Evolutionary conservation across 257 asterid genomes (phyloP).

Genomic region (Nicotiana paniculata): DNA sequence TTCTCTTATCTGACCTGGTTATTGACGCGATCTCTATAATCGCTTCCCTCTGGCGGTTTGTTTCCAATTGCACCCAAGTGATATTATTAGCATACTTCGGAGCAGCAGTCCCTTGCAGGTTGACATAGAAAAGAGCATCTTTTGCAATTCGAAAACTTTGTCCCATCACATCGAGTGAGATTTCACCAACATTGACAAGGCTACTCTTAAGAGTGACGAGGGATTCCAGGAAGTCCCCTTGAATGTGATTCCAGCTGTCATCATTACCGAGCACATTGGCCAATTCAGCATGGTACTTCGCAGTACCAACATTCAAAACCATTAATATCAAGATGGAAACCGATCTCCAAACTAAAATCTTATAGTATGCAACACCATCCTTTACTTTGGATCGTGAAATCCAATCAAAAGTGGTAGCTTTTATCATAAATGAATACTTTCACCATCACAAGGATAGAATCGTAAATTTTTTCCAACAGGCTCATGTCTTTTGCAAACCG

Average conservation of each 20-base stretch:
- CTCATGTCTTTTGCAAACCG: neutral
- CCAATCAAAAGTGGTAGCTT: constrained; percentile 24
- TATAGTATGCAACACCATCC: constrained; percentile 16
- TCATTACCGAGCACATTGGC: neutral
- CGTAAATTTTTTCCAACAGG: neutral
- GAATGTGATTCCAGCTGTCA: no score
- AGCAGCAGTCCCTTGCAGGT: neutral
- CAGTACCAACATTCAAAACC: constrained; percentile 29
- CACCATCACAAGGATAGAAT: constrained; percentile 12
- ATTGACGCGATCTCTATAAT: no score
- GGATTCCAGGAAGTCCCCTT: no score
- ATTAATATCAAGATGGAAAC: constrained; percentile 30
- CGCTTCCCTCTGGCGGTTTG: constrained; percentile 11
- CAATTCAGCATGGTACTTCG: constrained; percentile 8
- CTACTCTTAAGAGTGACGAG: no score
- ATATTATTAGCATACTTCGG: constrained; percentile 22
- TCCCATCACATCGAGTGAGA: constrained; percentile 7
- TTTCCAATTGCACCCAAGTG: constrained; percentile 24
- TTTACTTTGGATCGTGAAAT: constrained; percentile 1
- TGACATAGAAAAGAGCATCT: constrained; percentile 46
- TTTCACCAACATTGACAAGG: neutral
- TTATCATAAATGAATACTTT: constrained; percentile 8
- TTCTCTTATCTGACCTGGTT: no score
- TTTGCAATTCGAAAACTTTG: constrained; percentile 34
- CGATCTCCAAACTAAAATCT: constrained; percentile 35